Evolutionary conservation across 2,329 filamentous ascomycete genomes (phyloP).

Genomic region (Colletotrichum lentis): DNA sequence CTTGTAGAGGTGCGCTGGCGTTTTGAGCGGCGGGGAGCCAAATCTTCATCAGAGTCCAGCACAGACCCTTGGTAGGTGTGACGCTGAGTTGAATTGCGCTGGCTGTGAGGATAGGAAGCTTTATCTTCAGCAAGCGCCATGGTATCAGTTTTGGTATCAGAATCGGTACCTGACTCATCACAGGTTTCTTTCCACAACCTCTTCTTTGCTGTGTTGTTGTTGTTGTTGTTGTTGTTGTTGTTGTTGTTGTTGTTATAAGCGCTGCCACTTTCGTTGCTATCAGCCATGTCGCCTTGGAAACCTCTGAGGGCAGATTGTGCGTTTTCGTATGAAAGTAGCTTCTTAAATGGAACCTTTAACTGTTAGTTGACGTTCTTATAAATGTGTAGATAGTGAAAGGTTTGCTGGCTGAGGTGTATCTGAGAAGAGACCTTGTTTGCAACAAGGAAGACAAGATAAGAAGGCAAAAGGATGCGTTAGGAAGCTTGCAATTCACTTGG

Average conservation of each 20-base stretch:
- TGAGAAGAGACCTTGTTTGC: background rate
- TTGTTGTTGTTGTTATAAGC: background rate
- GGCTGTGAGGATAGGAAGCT: constrained; percentile 7
- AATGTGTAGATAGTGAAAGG: background rate
- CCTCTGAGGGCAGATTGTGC: constrained; percentile 24
- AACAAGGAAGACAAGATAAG: background rate
- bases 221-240: too few species aligned
- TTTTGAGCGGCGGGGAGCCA: constrained; percentile 12
- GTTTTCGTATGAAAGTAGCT: constrained; percentile 21
- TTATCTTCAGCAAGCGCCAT: constrained; percentile 29
- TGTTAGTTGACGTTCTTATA: background rate
- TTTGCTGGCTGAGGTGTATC: background rate
- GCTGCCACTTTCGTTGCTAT: background rate
- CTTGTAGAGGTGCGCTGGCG: constrained; percentile 21
- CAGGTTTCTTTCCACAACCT: constrained; percentile 20
- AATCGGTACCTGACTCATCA: constrained; percentile 18
- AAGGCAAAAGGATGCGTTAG: background rate
- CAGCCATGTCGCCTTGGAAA: constrained; percentile 13
- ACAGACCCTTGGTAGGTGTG: background rate
- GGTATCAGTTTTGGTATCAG: background rate
- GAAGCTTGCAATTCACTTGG: background rate
- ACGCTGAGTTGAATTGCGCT: constrained; percentile 9
- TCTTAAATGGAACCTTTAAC: constrained; percentile 25
- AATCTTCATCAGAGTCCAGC: constrained; percentile 27
- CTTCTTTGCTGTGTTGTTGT: constrained; percentile 3